These are phyloP conservation scores for Candida nitratophila DNA, from an alignment of 805 yeast genomes.

Conservation along the genomic window DNA sequence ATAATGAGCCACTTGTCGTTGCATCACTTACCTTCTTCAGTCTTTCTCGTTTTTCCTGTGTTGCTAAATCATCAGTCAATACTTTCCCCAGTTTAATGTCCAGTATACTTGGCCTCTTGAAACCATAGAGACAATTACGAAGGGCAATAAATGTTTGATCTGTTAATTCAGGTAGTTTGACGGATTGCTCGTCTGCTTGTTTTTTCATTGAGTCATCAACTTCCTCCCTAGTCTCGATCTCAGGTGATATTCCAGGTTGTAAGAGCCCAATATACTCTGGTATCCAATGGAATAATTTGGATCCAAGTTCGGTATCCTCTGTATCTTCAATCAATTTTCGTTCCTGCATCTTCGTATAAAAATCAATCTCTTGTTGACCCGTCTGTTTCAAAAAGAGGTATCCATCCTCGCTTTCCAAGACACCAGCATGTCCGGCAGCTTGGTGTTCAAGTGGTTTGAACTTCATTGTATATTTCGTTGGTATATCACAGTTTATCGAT, in stretches of 20 bases:
- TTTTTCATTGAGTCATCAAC: conserved; percentile 6
- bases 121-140: conserved; percentile 62
- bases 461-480: not conserved
- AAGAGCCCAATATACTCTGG: conserved; percentile 62
- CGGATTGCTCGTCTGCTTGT: conserved; percentile 5
- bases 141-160: conserved; percentile 49
- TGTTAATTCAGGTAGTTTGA: not conserved
- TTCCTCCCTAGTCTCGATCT: conserved; percentile 13
- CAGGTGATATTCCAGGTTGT: conserved; percentile 33
- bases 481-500: too few relatives aligned
- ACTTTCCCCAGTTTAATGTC: conserved; percentile 79
- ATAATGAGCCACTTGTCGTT: conserved; percentile 78
- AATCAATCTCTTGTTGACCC: conserved; percentile 58
- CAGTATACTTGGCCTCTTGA: conserved; percentile 57
- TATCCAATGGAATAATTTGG: conserved; percentile 44
- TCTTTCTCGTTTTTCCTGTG: conserved; percentile 54
- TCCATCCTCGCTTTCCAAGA: conserved; percentile 55
- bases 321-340: conserved; percentile 2
- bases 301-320: conserved; percentile 23
- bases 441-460: conserved; percentile 43
- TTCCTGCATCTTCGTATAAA: conserved; percentile 42
- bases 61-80: conserved; percentile 57
- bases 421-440: conserved; percentile 93
- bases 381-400: conserved; percentile 69
- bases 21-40: conserved; percentile 52